Base-by-base conservation (phyloP, 75 land plant genomes). In the Selaginella moellendorffii region DNA sequence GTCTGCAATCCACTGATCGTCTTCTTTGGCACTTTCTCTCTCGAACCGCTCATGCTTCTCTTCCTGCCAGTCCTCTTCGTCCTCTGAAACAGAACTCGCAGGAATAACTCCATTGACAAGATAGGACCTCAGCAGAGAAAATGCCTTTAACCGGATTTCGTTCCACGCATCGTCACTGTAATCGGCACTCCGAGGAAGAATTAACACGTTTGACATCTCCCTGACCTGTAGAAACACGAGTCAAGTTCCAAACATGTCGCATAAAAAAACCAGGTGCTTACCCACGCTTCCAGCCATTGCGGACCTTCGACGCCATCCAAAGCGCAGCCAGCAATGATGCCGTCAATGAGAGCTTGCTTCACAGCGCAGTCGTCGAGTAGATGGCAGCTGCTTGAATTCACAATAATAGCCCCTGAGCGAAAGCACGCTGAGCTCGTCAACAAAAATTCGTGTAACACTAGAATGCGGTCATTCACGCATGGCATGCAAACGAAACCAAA, bases 231-330 rank as follows among this genome's bases (percentile, higher is more conserved):
- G n/a, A n/a, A n/a, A n/a, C n/a, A n/a, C n/a, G n/a, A n/a, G n/a
- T n/a, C 46, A 5, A 5, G 46, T 36, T 36, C 46, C 5, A 36
- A 36, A 36, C 46, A 36, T 36, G 5, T 5, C 5, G 14, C 46
- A 36, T 36, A 36, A 36, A 5, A 36, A 5, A 36, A 17, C 20
- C 24, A 30, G 30, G 30, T 60, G 52, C 85, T 75, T 95, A 95
- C 99, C 99, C 99, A 95, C 66, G 99, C 99, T 86, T 95, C 99
- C 85, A 95, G 82, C 99, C 99, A 95, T 64, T 86, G 97, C 60
- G 99, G 96, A 42, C 99, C 99, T 79, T 95, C 99, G 19, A 90
- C 88, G 62, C 99, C 99, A 81, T 95, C 99, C 68, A 95, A 66
- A 22, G 99, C 99, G 79, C 91, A 90, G 23, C 99, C 99, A 71